phyloP scores from a whole-genome alignment of 1,284 basidiomycete species.

The Heterobasidion irregulare region DNA sequence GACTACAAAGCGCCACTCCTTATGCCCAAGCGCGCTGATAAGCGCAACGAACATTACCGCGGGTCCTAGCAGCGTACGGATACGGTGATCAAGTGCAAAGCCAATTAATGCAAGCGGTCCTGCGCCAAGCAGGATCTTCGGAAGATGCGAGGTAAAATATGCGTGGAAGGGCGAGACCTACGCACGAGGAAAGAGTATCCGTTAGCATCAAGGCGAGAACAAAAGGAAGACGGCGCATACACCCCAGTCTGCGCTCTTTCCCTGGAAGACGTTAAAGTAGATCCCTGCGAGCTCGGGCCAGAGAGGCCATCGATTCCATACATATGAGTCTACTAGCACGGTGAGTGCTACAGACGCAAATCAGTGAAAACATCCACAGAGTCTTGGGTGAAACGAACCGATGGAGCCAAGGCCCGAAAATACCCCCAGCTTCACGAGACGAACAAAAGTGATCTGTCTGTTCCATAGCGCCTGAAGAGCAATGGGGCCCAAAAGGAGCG shows the following conservation, averaged over 20 bases:
- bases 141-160: conserved; percentile 69
- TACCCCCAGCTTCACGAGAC: conserved; percentile 45
- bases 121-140: conserved; percentile 69
- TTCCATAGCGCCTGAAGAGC: conserved; percentile 47
- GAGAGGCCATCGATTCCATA: conserved; percentile 66
- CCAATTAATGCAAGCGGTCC: conserved; percentile 59
- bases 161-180: conserved; percentile 67
- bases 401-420: conserved; percentile 46
- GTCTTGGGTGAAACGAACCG: conserved; percentile 27
- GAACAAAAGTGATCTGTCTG: conserved; percentile 33
- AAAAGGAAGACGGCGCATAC: conserved; percentile 36
- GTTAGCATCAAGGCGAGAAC: conserved; percentile 2
- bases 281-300: conserved; percentile 87
- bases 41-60: conserved; percentile 49
- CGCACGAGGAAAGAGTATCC: neutral
- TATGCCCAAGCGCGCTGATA: conserved; percentile 77
- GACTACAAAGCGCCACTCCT: conserved; percentile 95
- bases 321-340: conserved; percentile 72
- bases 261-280: conserved; percentile 84
- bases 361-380: neutral
- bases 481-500: conserved; percentile 57
- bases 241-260: conserved; percentile 90
- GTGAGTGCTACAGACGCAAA: conserved; percentile 43
- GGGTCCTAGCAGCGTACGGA: conserved; percentile 45
- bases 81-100: conserved; percentile 33